A percentile compares a stretch with the other conserved stretches of the same genome.
Evolutionary conservation across 169 alveolate genomes (phyloP).

Genomic region (Cryptosporidium baileyi): DNA sequence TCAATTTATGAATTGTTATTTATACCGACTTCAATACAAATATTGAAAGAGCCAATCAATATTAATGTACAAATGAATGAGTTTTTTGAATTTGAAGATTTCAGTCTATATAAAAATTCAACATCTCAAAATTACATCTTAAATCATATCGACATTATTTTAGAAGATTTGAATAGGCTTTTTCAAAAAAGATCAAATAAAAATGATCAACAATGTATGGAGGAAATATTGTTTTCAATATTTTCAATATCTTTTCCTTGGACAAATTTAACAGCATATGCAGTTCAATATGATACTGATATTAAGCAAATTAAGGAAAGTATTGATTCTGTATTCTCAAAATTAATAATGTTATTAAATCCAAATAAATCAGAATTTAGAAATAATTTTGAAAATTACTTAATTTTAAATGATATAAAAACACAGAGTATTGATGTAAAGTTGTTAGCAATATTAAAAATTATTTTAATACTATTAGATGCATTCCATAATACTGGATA

Average conservation of each 20-base stretch:
- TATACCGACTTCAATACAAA: constrained; percentile 1
- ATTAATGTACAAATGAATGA: not conserved
- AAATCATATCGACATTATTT: not conserved
- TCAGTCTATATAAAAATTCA: not conserved
- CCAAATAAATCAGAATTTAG: not conserved
- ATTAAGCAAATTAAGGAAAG: not conserved
- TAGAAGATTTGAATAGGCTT: not conserved
- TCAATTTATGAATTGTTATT: constrained; percentile 2
- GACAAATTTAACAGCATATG: constrained; percentile 28
- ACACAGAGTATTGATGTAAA: constrained; percentile 13
- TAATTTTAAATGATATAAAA: not conserved
- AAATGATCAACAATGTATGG: not conserved
- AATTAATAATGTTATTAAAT: not conserved
- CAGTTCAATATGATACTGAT: not conserved
- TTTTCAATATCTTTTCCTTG: constrained; percentile 60
- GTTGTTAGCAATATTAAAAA: constrained; percentile 17
- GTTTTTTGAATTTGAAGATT: not conserved
- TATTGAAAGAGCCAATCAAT: not conserved
- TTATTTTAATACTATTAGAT: not conserved
- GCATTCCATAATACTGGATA: not conserved
- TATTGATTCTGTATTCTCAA: constrained; percentile 33
- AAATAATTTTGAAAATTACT: not conserved
- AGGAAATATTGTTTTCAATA: constrained; percentile 10
- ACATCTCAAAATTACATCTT: not conserved
- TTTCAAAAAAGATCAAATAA: not conserved